Conservation (phyloP, 176 grass and related monocot genomes). For the Cenchrus americanus region DNA sequence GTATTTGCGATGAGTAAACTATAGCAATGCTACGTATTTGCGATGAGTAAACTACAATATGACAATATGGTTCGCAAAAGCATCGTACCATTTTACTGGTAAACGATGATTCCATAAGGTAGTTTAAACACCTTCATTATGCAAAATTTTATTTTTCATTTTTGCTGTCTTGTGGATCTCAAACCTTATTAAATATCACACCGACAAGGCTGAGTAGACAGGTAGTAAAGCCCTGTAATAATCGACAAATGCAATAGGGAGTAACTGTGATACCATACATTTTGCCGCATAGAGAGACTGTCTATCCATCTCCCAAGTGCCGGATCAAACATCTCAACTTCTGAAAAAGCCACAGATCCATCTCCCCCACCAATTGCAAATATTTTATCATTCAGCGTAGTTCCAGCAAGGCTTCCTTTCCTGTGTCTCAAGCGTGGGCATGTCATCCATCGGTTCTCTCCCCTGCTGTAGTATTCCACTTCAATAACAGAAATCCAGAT, state of each 20-base stretch:
- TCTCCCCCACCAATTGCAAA: constrained; percentile 92
- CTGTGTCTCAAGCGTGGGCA: constrained; percentile 63
- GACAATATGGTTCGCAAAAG: neutral
- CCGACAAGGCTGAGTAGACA: neutral
- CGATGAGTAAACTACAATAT: neutral
- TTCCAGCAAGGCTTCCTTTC: constrained; percentile 82
- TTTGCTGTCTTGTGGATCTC: constrained; percentile 8
- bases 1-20: constrained; percentile 7
- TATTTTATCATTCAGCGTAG: constrained; percentile 70
- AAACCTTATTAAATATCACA: constrained; percentile 23
- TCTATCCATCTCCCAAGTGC: constrained; percentile 70
- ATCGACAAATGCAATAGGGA: neutral
- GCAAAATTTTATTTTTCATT: constrained; percentile 22
- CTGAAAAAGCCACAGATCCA: constrained; percentile 55
- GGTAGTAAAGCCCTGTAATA: neutral
- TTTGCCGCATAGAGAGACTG: constrained; percentile 55
- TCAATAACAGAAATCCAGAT: constrained; percentile 34
- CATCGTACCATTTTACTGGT: neutral
- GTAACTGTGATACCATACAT: constrained; percentile 41
- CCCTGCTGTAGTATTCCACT: constrained; percentile 74
- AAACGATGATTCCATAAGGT: constrained; percentile 4
- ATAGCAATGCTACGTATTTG: constrained; percentile 7
- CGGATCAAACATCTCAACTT: constrained; percentile 94
- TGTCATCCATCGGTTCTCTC: constrained; percentile 54
- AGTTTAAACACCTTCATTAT: constrained; percentile 34